Evolutionary conservation across 1,139 yeast genomes (phyloP).

Genomic region (Geotrichum restrictum): DNA sequence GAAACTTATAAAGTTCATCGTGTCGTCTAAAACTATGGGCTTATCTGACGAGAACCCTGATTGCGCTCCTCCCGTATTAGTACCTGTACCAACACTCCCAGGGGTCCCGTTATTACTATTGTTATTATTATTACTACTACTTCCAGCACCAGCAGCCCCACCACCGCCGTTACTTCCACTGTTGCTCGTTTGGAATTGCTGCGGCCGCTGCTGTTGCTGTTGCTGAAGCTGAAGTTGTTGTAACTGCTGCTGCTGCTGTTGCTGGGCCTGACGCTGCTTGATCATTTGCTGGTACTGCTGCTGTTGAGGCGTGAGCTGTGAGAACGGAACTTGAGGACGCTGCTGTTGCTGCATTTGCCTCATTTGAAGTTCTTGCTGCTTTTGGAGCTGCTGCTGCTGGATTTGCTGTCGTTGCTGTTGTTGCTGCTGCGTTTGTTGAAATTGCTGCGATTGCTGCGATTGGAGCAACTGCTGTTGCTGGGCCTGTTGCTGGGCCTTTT

Average conservation of each 20-base stretch:
- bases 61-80: not conserved
- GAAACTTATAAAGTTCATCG: constrained; percentile 17
- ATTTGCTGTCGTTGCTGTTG: constrained; percentile 8
- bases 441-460: constrained; percentile 5
- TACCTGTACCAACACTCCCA: not conserved
- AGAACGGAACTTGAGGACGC: not conserved
- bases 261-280: constrained; percentile 16
- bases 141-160: too few species aligned
- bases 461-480: constrained; percentile 10
- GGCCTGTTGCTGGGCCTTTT: constrained; percentile 7
- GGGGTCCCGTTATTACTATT: not conserved
- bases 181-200: constrained; percentile 18
- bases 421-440: constrained; percentile 11
- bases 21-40: constrained; percentile 13
- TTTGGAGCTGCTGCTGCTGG: constrained; percentile 10
- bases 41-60: constrained; percentile 11
- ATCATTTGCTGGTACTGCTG: constrained; percentile 20
- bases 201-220: constrained; percentile 19
- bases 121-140: too few species aligned
- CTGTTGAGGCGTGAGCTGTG: constrained; percentile 16
- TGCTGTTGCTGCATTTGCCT: constrained; percentile 12
- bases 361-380: constrained; percentile 11
- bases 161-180: not conserved
- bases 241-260: constrained; percentile 15
- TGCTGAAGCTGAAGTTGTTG: constrained; percentile 19